These are phyloP conservation scores for Amphichorda felina DNA, from an alignment of 2,329 filamentous ascomycete species.

Conservation along the genomic window DNA sequence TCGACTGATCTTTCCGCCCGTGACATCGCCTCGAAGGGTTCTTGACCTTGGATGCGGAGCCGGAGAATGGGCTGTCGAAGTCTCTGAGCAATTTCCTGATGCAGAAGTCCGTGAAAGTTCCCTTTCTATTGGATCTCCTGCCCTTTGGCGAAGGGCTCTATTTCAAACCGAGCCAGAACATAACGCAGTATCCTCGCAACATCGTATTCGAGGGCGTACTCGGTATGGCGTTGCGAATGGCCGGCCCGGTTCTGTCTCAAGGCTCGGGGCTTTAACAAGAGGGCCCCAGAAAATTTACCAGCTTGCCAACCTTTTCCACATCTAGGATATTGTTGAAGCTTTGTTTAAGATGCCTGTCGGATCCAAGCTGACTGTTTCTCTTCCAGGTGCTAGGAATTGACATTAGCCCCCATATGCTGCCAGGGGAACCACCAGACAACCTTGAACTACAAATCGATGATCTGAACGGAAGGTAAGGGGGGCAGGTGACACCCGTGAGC, in stretches of 20 bases:
- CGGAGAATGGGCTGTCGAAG: conserved; percentile 59
- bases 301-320: no score
- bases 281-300: no score
- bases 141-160: no score
- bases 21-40: conserved; percentile 43
- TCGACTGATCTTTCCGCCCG: conserved; percentile 58
- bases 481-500: no score
- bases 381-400: conserved; percentile 60
- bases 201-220: no score
- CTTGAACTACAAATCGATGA: conserved; percentile 63
- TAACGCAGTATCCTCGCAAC: no score
- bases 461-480: conserved; percentile 53
- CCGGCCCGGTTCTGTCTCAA: no score
- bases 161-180: no score
- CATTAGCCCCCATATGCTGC: conserved; percentile 57
- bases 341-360: not conserved
- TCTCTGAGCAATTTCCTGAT: conserved; percentile 50
- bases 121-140: no score
- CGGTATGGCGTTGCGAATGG: no score
- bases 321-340: no score
- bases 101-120: conserved; percentile 49
- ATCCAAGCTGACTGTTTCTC: not conserved
- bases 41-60: conserved; percentile 64
- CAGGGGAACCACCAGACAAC: conserved; percentile 52
- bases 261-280: no score